Conservation (phyloP, 176 grass and related monocot genomes). For the Phoenix roebelenii region DNA sequence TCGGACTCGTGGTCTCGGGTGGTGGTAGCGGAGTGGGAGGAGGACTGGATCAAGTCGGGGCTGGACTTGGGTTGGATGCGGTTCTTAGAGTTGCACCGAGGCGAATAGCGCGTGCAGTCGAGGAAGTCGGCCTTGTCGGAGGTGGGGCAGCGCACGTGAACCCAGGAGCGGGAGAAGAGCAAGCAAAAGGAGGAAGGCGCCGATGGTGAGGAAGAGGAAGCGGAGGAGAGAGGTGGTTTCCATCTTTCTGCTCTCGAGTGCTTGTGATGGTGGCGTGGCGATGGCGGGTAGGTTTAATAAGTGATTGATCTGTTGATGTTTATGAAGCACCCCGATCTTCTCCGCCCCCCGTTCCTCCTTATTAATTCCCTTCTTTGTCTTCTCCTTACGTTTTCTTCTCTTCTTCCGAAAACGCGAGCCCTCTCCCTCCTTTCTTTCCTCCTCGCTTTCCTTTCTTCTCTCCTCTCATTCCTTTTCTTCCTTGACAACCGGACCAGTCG, state of each 20-base stretch:
- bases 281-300: no score
- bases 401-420: no score
- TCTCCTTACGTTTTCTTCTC: no score
- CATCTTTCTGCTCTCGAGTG: not conserved
- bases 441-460: no score
- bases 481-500: no score
- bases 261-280: no score
- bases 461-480: no score
- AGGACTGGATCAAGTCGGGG: constrained; percentile 6
- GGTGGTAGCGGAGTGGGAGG: not conserved
- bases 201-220: constrained; percentile 29
- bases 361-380: no score
- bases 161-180: constrained; percentile 32
- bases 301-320: no score
- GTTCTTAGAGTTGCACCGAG: constrained; percentile 7
- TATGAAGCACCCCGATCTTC: no score
- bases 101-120: constrained; percentile 31
- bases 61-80: constrained; percentile 12
- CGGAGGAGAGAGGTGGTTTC: constrained; percentile 47
- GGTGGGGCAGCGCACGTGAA: constrained; percentile 23
- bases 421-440: no score
- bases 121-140: not conserved
- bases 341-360: no score
- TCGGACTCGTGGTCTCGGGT: constrained; percentile 28
- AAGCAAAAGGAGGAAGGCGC: constrained; percentile 32